Conservation (phyloP, 768 basidiomycete species). For the Tremella mesenterica region DNA sequence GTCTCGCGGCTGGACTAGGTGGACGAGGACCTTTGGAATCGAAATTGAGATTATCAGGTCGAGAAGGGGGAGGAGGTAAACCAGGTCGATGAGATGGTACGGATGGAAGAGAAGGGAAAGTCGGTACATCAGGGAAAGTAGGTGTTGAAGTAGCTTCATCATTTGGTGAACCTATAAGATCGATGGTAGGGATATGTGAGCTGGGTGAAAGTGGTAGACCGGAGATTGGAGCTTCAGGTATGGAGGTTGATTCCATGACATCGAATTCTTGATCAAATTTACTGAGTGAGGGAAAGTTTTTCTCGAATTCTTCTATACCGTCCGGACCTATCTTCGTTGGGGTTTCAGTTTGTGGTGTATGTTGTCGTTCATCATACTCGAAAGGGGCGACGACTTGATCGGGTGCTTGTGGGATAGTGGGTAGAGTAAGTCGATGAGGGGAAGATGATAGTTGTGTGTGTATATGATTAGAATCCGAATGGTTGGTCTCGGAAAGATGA, state of each 20-base stretch:
- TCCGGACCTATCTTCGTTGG: conserved; percentile 1
- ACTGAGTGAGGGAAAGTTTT: conserved; percentile 37
- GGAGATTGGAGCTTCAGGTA: background rate
- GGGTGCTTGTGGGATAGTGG: background rate
- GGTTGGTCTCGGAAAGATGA: background rate
- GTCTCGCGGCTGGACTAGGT: conserved; percentile 1
- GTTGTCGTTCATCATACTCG: background rate
- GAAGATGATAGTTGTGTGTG: background rate
- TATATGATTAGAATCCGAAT: background rate
- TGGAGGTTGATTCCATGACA: conserved; percentile 2
- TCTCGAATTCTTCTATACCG: conserved; percentile 34
- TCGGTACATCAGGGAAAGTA: conserved; percentile 26
- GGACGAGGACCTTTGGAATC: conserved; percentile 1
- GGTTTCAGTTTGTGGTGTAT: background rate
- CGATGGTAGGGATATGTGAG: conserved; percentile 5
- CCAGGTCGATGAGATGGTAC: conserved; percentile 26
- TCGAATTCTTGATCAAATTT: conserved; percentile 40
- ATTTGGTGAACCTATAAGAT: background rate
- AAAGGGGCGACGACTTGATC: background rate
- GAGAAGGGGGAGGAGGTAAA: conserved; percentile 14
- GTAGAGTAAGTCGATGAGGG: background rate
- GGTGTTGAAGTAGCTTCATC: conserved; percentile 6
- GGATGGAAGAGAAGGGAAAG: conserved; percentile 25
- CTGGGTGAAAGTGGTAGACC: background rate
- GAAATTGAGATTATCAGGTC: conserved; percentile 8